Percentiles rank a stretch among this genome's conserved stretches.
These are phyloP conservation scores for Astrothelium macrocarpum DNA, from an alignment of 495 filamentous ascomycete genomes.

Conservation along the genomic window DNA sequence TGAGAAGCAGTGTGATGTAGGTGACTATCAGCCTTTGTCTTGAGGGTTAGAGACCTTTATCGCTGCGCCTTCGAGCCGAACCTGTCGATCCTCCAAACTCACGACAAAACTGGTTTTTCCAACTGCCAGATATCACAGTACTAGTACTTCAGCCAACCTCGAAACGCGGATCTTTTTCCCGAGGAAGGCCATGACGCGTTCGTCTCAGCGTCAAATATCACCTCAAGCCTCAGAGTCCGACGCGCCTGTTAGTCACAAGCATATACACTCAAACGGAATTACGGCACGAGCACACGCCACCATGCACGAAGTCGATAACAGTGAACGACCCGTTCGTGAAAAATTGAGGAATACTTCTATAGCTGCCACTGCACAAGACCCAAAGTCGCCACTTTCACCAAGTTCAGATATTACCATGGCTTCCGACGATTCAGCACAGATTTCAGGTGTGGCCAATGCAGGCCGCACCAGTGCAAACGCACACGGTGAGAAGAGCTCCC, in stretches of 20 bases:
- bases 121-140: too few relatives aligned
- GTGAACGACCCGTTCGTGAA: constrained; percentile 41
- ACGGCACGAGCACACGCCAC: not conserved
- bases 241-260: not conserved
- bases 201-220: not conserved
- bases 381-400: not conserved
- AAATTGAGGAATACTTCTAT: constrained; percentile 55
- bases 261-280: not conserved
- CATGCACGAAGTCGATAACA: not conserved
- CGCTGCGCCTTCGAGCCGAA: not conserved
- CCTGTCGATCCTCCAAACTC: too few relatives aligned
- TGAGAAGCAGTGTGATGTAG: not conserved
- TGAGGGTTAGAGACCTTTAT: not conserved
- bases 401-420: not conserved
- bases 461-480: not conserved
- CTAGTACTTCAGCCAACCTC: too few relatives aligned
- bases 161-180: not conserved
- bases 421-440: not conserved
- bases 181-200: not conserved
- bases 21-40: not conserved
- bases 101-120: too few relatives aligned
- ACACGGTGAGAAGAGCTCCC: constrained; percentile 30
- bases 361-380: constrained; percentile 9
- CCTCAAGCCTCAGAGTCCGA: not conserved
- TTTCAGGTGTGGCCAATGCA: too few relatives aligned